Evolutionary conservation across 1,139 yeast species (phyloP).

Genomic region (Blastobotrys malaysiensis): DNA sequence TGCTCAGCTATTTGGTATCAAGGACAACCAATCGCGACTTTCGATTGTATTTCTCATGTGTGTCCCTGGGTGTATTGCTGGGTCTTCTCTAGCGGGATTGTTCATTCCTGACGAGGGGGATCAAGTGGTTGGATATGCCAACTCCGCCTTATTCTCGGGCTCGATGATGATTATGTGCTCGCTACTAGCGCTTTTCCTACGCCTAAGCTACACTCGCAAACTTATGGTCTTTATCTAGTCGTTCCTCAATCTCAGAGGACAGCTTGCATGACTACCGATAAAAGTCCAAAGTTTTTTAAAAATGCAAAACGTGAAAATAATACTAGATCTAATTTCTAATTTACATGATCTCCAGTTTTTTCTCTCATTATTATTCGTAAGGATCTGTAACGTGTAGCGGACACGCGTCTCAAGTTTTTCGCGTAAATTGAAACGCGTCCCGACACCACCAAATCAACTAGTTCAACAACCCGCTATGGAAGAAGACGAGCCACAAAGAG

Average conservation of each 20-base stretch:
- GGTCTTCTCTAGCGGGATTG: slow-evolving; percentile 47
- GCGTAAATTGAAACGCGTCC: not conserved
- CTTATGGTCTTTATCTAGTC: slow-evolving; percentile 23
- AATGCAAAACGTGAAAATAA: no score
- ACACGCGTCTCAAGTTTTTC: not conserved
- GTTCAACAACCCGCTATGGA: not conserved
- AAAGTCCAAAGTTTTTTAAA: no score
- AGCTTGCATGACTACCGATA: no score
- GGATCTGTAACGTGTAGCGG: not conserved
- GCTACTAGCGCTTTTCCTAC: slow-evolving; percentile 14
- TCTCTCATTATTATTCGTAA: not conserved
- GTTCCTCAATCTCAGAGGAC: no score
- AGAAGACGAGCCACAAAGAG: not conserved
- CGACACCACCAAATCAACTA: not conserved
- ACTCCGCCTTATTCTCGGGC: slow-evolving; percentile 21
- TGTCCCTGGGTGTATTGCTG: slow-evolving; percentile 44
- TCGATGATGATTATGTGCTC: slow-evolving; percentile 19
- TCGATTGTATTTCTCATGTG: slow-evolving; percentile 54
- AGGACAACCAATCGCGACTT: slow-evolving; percentile 43
- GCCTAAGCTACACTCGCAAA: slow-evolving; percentile 21
- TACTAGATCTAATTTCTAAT: no score
- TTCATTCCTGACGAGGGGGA: slow-evolving; percentile 26
- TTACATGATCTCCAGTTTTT: no score
- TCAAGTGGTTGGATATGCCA: slow-evolving; percentile 18
- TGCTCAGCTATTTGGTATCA: slow-evolving; percentile 46